Base-by-base conservation (phyloP, 1,284 basidiomycete genomes). In the Hymenochaete sp. region DNA sequence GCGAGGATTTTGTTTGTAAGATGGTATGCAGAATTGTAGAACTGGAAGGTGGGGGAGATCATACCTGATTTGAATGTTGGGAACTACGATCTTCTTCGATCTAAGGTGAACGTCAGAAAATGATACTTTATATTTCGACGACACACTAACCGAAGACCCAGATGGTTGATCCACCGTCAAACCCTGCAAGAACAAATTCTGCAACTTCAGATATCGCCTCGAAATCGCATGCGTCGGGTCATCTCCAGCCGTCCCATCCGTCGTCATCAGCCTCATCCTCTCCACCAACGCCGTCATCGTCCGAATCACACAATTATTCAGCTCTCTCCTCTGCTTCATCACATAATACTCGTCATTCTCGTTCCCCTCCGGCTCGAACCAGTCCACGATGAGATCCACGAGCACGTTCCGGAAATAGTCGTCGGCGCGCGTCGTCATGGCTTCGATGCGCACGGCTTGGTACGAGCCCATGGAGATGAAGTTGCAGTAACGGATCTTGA, bases 231-330 rank as follows among this genome's bases (percentile, higher is more conserved):
- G 83, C 26, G 71, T 68, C 45, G 85, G 78, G 50, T 88, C 84
- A 1, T 73, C 75, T 21, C 75, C 71, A 9, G 71, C 68, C 0
- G 64, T 66, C 14, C 63, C 68, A 10, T 86, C 84, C 2, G 74
- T 62, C 1, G 75, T 67, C 40, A 73, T 69, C n/a, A 93, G 67
- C 44, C 81, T 75, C 3, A 93, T 64, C 18, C 79, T 74, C 53
- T 93, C 85, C 35, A 90, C 67, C n/a, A 92, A 66, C 42, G 77
- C 82, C 19, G 88, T 82, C 18, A 75, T 70, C 0, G 86, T 82
- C 13, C 76, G 74, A 32, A 93, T 65, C 51, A 80, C 81, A 2
- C 79, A 74, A 41, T 80, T 64, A 52, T 89, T 89, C 29, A 91
- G 67, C 28, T 92, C 88, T 18, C 68, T 68, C 46, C 74, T 71